Evolutionary conservation across 1,139 yeast genomes (phyloP).

Genomic region (Keqinozyma sinolaborantium): DNA sequence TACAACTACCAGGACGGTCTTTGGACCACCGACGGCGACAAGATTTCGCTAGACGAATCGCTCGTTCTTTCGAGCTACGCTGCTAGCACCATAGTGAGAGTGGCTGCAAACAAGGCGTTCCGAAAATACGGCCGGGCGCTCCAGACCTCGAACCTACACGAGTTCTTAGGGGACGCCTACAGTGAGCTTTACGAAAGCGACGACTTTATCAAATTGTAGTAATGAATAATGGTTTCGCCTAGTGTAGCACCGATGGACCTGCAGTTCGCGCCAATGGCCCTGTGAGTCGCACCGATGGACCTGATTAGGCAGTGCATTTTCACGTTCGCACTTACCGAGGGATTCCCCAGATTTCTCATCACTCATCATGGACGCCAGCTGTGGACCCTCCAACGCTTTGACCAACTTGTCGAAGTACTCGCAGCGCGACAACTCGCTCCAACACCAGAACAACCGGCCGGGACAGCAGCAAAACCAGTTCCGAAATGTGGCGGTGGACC

Average conservation of each 20-base stretch:
- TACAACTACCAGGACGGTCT: conserved; percentile 50
- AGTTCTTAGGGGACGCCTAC: conserved; percentile 62
- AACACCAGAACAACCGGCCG: conserved; percentile 9
- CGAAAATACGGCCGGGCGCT: conserved; percentile 66
- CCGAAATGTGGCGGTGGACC: conserved; percentile 16
- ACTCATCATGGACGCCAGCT: conserved; percentile 30
- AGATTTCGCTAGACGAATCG: conserved; percentile 33
- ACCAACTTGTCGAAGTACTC: conserved; percentile 30
- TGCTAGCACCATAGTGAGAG: conserved; percentile 66
- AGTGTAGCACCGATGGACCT: no score
- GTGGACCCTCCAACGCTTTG: conserved; percentile 38
- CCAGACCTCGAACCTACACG: conserved; percentile 81
- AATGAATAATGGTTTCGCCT: no score
- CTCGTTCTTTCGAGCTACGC: conserved; percentile 66
- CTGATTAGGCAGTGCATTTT: no score
- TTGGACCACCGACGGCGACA: conserved; percentile 46
- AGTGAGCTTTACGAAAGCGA: conserved; percentile 40
- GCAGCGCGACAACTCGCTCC: conserved; percentile 30
- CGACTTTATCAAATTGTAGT: conserved; percentile 10
- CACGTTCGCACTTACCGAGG: no score
- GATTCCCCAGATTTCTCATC: conserved; percentile 1
- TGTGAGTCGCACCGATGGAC: no score
- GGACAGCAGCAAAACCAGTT: conserved; percentile 12
- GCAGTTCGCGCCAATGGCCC: no score
- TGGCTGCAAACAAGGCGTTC: conserved; percentile 66